Conservation (phyloP, 83 land plant species). For the Picea abies region DNA sequence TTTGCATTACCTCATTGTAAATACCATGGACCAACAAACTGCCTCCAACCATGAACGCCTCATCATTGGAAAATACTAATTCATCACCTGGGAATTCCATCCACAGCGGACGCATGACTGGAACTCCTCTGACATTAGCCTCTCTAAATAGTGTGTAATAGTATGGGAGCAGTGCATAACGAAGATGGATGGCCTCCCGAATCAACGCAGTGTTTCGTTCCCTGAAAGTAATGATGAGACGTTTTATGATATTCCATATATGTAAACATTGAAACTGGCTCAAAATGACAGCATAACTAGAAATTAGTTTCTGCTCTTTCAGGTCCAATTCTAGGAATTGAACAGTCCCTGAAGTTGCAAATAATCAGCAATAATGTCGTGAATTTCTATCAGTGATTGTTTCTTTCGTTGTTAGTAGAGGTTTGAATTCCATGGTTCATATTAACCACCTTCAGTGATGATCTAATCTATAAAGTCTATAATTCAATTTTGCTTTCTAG, state of each 20-base stretch:
- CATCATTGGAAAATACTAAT: constrained; percentile 75
- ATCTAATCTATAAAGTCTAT: neutral
- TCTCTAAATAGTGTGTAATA: constrained; percentile 91
- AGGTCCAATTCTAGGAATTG: too few species aligned
- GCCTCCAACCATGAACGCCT: constrained; percentile 90
- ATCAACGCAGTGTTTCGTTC: constrained; percentile 84
- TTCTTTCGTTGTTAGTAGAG: too few species aligned
- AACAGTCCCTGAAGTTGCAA: too few species aligned
- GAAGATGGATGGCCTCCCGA: constrained; percentile 79
- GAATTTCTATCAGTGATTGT: too few species aligned
- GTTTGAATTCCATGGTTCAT: neutral
- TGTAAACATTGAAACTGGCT: neutral
- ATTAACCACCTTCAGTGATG: neutral
- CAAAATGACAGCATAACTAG: neutral
- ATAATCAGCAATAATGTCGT: too few species aligned
- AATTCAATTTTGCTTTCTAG: neutral
- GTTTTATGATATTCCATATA: too few species aligned
- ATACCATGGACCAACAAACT: constrained; percentile 89
- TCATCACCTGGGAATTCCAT: constrained; percentile 92
- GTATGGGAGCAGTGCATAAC: constrained; percentile 85
- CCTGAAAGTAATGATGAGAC: constrained; percentile 40
- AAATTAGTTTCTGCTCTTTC: neutral
- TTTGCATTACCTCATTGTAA: constrained; percentile 65
- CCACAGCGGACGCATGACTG: constrained; percentile 97
- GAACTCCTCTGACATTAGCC: constrained; percentile 82